A percentile compares a stretch with the other conserved stretches of the same genome.
Evolutionary conservation across 345 rosid genomes (phyloP).

Genomic region (Odontarrhena argentea): DNA sequence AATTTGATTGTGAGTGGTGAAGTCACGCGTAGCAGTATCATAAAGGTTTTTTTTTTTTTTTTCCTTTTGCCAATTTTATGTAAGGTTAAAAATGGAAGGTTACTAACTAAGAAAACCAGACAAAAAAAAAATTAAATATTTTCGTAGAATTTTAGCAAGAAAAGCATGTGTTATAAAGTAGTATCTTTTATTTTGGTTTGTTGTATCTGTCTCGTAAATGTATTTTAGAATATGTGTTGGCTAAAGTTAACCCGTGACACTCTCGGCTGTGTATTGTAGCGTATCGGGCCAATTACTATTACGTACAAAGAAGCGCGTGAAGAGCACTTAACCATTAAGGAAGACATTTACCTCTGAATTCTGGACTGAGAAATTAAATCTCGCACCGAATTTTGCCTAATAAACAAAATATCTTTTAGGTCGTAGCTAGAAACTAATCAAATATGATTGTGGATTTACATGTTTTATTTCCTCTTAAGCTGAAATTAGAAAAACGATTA

Average conservation of each 20-base stretch:
- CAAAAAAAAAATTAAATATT: neutral
- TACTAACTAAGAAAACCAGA: neutral
- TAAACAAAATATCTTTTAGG: neutral
- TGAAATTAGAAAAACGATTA: neutral
- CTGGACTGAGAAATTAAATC: neutral
- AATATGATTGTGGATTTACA: neutral
- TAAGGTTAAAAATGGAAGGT: neutral
- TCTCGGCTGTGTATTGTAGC: neutral
- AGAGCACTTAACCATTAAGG: slow-evolving; percentile 9
- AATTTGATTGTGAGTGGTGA: slow-evolving; percentile 11
- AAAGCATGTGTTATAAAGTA: neutral
- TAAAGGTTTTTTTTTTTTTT: too few species aligned
- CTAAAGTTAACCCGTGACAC: slow-evolving; percentile 37
- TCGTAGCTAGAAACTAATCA: neutral
- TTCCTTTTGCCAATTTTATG: neutral
- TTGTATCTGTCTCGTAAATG: slow-evolving; percentile 12
- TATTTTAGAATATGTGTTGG: slow-evolving; percentile 35
- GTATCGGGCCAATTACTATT: slow-evolving; percentile 2
- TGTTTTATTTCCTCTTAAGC: neutral
- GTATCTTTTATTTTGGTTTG: neutral
- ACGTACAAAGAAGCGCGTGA: slow-evolving; percentile 20
- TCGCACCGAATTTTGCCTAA: slow-evolving; percentile 4
- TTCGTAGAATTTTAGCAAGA: neutral
- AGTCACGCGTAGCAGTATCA: neutral
- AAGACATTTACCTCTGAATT: neutral